phyloP scores from a whole-genome alignment of 1,139 yeast genomes.

The Pichia sp. region DNA sequence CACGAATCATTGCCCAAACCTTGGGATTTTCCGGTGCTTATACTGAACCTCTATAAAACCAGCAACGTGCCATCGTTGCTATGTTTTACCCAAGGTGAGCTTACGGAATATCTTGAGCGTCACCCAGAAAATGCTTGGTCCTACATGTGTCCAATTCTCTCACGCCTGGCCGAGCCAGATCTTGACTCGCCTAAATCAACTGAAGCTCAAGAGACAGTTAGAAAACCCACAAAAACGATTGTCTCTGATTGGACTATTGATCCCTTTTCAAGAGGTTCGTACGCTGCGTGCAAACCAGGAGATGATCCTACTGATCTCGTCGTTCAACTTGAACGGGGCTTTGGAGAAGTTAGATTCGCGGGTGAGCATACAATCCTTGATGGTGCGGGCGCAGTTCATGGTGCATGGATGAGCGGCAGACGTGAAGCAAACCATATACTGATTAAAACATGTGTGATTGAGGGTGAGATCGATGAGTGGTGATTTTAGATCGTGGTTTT shows the following conservation, averaged over 20 bases:
- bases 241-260: constrained; percentile 67
- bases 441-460: constrained; percentile 21
- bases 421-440: constrained; percentile 58
- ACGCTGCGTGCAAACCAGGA: constrained; percentile 58
- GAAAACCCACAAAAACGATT: constrained; percentile 41
- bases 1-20: constrained; percentile 22
- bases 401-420: constrained; percentile 68
- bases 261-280: constrained; percentile 66
- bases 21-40: constrained; percentile 47
- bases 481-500: too few species aligned
- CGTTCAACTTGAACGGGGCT: constrained; percentile 48
- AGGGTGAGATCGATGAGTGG: constrained; percentile 17
- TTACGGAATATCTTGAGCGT: constrained; percentile 47
- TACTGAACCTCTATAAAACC: constrained; percentile 37
- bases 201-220: not conserved
- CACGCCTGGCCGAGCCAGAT: constrained; percentile 16
- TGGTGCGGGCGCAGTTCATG: constrained; percentile 87
- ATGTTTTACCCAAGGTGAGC: constrained; percentile 60
- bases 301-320: constrained; percentile 60
- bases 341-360: constrained; percentile 56
- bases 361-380: constrained; percentile 82
- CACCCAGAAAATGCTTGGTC: constrained; percentile 36
- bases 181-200: not conserved
- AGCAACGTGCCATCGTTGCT: constrained; percentile 44
- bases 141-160: constrained; percentile 36